Evolutionary conservation across 163 green algal species (phyloP).

Genomic region (Chloroidium sp.): DNA sequence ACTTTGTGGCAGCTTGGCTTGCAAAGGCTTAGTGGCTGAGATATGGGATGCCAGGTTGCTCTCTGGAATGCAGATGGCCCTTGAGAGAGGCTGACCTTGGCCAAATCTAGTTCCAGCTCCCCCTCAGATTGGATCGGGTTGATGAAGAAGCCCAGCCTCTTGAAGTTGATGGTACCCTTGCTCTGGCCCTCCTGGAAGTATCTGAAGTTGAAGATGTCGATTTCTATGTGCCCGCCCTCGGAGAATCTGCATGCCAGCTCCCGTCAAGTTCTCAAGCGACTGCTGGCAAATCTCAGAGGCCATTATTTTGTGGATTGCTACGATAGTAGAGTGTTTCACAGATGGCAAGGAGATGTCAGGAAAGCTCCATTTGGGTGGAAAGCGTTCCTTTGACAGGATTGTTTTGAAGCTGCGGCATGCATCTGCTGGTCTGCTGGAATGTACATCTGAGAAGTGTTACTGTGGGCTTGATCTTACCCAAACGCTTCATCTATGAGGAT

Average conservation of each 20-base stretch:
- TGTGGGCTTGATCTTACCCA: not conserved
- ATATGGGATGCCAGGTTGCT: too few relatives aligned
- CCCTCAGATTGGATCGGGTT: constrained; percentile 47
- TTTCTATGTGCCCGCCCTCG: constrained; percentile 21
- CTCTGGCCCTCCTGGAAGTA: constrained; percentile 1
- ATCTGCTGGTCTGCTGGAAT: not conserved
- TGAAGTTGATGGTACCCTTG: constrained; percentile 12
- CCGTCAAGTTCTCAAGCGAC: not conserved
- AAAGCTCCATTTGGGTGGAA: not conserved
- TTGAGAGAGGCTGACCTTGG: not conserved
- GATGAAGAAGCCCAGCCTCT: constrained; percentile 70
- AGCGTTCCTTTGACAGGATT: not conserved
- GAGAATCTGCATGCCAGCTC: constrained; percentile 13
- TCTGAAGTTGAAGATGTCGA: constrained; percentile 11
- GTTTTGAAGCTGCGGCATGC: not conserved
- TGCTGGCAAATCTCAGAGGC: not conserved
- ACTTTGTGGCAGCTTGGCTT: too few relatives aligned
- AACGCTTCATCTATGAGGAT: constrained; percentile 21
- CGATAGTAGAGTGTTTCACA: not conserved
- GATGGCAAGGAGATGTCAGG: not conserved
- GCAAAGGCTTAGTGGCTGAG: too few relatives aligned
- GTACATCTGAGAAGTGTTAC: not conserved
- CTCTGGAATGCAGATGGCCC: too few relatives aligned
- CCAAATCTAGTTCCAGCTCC: constrained; percentile 53
- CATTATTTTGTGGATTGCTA: not conserved